These are phyloP conservation scores for Venturia aucupariae DNA, from an alignment of 2,329 filamentous ascomycete genomes.

Conservation along the genomic window DNA sequence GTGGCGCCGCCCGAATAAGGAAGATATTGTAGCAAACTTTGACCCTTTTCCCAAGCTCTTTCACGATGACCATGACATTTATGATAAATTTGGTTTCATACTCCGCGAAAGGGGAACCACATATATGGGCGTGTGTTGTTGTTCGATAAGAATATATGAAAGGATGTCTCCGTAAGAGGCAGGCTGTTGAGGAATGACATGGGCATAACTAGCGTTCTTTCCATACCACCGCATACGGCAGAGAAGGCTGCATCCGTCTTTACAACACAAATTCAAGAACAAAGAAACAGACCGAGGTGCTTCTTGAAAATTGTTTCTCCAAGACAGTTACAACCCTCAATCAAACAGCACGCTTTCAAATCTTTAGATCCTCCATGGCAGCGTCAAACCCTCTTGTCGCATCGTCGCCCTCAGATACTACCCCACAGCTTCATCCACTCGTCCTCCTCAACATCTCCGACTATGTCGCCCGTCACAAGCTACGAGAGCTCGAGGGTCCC, in stretches of 20 bases:
- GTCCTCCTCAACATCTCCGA: conserved; percentile 95
- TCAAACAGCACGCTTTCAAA: background rate
- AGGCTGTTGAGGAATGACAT: background rate
- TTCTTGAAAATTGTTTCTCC: background rate
- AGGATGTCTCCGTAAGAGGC: background rate
- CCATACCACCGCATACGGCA: background rate
- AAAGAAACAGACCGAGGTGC: background rate
- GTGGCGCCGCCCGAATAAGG: background rate
- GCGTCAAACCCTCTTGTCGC: conserved; percentile 2
- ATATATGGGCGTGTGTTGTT: background rate
- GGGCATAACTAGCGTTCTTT: background rate
- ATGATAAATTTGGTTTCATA: background rate
- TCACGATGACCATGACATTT: background rate
- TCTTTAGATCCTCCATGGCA: background rate
- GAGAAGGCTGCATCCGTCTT: background rate
- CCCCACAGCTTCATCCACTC: conserved; percentile 79
- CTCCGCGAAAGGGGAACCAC: background rate
- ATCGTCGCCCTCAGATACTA: conserved; percentile 49
- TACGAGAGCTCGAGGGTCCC: conserved; percentile 65
- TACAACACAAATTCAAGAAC: background rate
- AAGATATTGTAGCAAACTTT: background rate
- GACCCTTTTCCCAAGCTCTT: background rate
- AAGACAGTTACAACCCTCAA: background rate
- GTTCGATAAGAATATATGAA: too few species aligned
- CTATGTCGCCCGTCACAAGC: conserved; percentile 83